Conservation (phyloP, 345 rosid species). For the Populus simonii region DNA sequence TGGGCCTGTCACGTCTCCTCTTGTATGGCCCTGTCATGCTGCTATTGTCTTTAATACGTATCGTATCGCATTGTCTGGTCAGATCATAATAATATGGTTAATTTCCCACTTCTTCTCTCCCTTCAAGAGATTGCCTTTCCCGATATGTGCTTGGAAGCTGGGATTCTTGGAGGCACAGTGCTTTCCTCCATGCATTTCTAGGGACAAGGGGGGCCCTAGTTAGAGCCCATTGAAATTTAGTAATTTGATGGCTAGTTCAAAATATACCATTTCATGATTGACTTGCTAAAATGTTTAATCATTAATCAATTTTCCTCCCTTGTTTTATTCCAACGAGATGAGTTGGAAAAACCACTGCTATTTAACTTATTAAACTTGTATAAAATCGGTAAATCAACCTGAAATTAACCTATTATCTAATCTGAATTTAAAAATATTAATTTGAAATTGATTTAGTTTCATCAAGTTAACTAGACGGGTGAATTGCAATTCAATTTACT, state of each 20-base stretch:
- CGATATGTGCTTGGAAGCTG: conserved; percentile 7
- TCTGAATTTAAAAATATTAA: no score
- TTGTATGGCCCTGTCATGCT: neutral
- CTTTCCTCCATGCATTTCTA: neutral
- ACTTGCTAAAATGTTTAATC: no score
- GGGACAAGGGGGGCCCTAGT: neutral
- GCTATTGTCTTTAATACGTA: neutral
- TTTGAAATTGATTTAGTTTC: no score
- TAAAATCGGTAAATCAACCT: no score
- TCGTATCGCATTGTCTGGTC: neutral
- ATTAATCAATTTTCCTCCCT: no score
- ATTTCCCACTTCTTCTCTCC: neutral
- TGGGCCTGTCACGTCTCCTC: neutral
- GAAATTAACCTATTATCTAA: rapidly evolving
- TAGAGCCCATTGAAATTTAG: neutral
- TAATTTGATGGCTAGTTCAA: neutral
- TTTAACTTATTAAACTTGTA: no score
- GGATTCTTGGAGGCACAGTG: neutral
- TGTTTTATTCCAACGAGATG: no score
- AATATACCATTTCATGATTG: neutral
- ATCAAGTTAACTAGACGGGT: rapidly evolving
- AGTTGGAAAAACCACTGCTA: no score
- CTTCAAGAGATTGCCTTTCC: conserved; percentile 17
- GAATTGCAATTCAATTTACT: no score
- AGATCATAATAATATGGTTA: neutral